phyloP scores from a whole-genome alignment of 1,139 yeast genomes.

The Kazachstania sp. region DNA sequence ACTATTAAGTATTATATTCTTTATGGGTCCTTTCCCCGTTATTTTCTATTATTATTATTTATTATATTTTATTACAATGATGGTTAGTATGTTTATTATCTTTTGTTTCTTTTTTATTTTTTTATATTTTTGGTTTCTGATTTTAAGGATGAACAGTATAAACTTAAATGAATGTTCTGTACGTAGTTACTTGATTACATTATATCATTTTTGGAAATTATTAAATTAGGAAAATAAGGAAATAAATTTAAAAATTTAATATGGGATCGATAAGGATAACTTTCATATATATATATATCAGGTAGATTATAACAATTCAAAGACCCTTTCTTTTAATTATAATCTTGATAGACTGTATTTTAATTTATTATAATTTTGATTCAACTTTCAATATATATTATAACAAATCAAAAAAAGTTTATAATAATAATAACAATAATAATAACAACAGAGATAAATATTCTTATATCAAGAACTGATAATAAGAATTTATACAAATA shows the following conservation, averaged over 20 bases:
- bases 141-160: background rate
- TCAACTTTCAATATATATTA: no score
- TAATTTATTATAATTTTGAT: background rate
- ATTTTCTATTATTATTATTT: background rate
- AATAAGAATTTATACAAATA: background rate
- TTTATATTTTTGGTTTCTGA: background rate
- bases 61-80: background rate
- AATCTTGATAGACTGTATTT: background rate
- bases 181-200: background rate
- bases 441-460: background rate
- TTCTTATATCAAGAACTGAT: background rate
- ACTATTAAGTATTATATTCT: no score
- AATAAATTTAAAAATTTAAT: background rate
- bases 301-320: background rate
- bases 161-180: background rate
- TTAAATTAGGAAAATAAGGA: background rate
- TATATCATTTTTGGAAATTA: no score
- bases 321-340: background rate
- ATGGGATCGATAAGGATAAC: no score
- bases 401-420: background rate
- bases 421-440: background rate
- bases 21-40: background rate
- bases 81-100: background rate
- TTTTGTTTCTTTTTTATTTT: background rate
- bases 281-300: background rate